Percentiles rank a stretch among this genome's conserved stretches.
These are phyloP conservation scores for Uronychia setigera DNA, from an alignment of 73 alveolate species.

Conservation along the genomic window DNA sequence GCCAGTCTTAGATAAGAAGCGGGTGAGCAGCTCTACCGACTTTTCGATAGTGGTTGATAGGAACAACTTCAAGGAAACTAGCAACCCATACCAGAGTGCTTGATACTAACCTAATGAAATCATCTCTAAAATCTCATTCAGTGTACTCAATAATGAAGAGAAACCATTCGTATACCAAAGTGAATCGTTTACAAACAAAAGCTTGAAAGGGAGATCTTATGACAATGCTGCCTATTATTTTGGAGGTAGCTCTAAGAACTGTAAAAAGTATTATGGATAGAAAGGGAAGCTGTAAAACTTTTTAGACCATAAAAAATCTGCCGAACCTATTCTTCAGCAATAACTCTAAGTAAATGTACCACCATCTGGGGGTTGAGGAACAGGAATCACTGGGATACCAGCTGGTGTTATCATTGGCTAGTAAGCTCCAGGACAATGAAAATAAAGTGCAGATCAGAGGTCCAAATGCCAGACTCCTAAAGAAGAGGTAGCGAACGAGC, in stretches of 20 bases:
- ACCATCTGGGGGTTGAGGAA: too few relatives aligned
- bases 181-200: neutral
- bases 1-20: too few relatives aligned
- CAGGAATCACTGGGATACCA: neutral
- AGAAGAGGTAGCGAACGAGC: neutral
- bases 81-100: neutral
- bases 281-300: neutral
- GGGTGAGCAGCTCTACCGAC: too few relatives aligned
- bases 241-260: neutral
- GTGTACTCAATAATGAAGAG: neutral
- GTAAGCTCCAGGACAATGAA: too few relatives aligned
- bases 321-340: neutral
- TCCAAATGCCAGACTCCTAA: neutral
- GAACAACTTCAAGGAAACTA: too few relatives aligned
- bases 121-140: neutral
- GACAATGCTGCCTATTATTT: neutral
- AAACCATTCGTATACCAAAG: neutral
- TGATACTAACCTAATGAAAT: neutral
- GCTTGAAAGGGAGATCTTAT: neutral
- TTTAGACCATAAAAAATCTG: neutral
- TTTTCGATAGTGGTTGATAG: too few relatives aligned
- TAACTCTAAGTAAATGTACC: too few relatives aligned
- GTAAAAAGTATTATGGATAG: neutral
- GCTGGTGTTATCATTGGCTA: neutral
- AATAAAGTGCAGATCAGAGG: neutral